Evolutionary conservation across 495 filamentous ascomycete genomes (phyloP), one percentile per base, ranked within the genome.

Genomic region (Daldinia caldariorum): DNA sequence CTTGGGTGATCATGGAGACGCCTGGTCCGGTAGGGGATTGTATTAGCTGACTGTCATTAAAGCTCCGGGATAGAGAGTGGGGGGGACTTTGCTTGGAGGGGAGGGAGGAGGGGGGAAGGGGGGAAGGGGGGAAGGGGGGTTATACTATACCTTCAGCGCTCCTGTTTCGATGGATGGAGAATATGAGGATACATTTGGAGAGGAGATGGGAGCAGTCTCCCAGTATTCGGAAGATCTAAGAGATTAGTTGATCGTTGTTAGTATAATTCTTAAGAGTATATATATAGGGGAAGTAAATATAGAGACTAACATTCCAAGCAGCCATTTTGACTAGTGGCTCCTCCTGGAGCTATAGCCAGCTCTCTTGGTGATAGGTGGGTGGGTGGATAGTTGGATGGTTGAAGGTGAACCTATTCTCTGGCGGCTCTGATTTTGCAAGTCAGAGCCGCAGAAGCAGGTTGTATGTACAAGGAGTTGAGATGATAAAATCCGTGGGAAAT

Each of bases 1-100:
- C 82, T 79, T 99, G 95, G 0, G 94, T 97, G 65, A 99, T 90
- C 69, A 97, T 88, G n/a, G 94, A 97, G 58, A 98, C 89, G 68
- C 94, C 92, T 94, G 70, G 26, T 26, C 26, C 26, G 26, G 26
- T 38, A 39, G n/a, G 6, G 7, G 7, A 38, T 16, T 47, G 66
- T 80, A 26, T 26, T 26, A 26, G 26, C 26, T 73, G 77, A 74
- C 58, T 51, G 61, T 26, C 31, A 49, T 32, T 26, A 1, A 26
- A 62, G 34, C 39, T n/a, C 38, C 20, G 9, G 4, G 16, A 22
- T 43, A 47, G 43, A 47, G n/a, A 34, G 14, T 6, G 7, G 13
- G 12, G 7, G 8, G 35, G 54, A 16, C 12, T 16, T 39, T 22
- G 29, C 29, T 7, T n/a, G 29, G 62, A n/a, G n/a, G n/a, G n/a